These are phyloP conservation scores for Butyriboletus loyo DNA, from an alignment of 768 basidiomycete species.

Conservation along the genomic window DNA sequence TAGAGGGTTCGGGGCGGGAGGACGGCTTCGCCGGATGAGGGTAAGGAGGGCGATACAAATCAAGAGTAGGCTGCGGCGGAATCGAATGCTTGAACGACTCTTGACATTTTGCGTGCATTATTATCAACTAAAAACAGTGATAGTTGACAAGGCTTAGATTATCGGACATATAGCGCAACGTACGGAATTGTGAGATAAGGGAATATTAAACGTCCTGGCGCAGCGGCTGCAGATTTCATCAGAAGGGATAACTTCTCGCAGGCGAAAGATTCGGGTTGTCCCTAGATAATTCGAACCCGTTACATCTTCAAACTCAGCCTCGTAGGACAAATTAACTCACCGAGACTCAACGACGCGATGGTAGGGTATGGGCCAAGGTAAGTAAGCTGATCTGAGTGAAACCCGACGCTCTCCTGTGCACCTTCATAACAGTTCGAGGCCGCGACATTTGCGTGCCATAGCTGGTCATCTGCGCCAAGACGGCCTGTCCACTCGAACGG, in stretches of 20 bases:
- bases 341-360: constrained; percentile 81
- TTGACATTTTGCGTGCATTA: constrained; percentile 86
- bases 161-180: constrained; percentile 19
- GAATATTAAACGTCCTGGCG: constrained; percentile 74
- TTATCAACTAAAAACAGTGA: constrained; percentile 51
- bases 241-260: constrained; percentile 73
- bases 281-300: constrained; percentile 37
- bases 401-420: constrained; percentile 77
- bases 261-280: constrained; percentile 64
- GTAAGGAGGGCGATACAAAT: constrained; percentile 63
- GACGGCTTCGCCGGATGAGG: constrained; percentile 32
- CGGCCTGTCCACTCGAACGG: constrained; percentile 63
- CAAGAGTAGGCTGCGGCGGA: constrained; percentile 67
- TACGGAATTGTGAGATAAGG: constrained; percentile 77
- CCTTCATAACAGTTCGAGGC: constrained; percentile 84
- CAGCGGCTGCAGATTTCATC: constrained; percentile 54
- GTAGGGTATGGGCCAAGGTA: constrained; percentile 83
- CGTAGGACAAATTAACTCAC: constrained; percentile 33
- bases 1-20: constrained; percentile 44
- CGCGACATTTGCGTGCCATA: constrained; percentile 82
- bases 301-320: neutral
- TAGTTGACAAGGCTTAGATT: neutral
- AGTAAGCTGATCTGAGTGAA: constrained; percentile 78
- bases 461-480: constrained; percentile 17
- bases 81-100: constrained; percentile 80